phyloP scores from a whole-genome alignment of 495 filamentous ascomycete genomes.

The Tuber umbilicatum region DNA sequence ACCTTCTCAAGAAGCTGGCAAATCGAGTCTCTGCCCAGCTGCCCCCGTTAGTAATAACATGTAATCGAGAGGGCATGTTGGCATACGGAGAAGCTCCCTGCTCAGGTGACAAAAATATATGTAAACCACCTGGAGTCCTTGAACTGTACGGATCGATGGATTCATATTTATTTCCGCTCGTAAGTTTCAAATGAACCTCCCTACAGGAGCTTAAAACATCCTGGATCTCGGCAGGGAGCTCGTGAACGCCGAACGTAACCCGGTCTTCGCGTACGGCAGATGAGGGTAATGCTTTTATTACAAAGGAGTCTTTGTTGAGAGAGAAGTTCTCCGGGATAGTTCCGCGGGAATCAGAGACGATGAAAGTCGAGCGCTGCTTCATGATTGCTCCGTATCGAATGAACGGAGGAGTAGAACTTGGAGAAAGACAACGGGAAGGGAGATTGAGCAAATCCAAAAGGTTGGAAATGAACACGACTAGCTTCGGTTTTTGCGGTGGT shows the following conservation, averaged over 20 bases:
- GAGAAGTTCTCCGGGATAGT: conserved; percentile 57
- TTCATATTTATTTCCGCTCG: conserved; percentile 52
- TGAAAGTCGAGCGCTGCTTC: conserved; percentile 78
- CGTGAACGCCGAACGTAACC: conserved; percentile 62
- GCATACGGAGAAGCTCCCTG: conserved; percentile 44
- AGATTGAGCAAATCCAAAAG: neutral
- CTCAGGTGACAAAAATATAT: conserved; percentile 68
- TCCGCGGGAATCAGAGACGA: conserved; percentile 57
- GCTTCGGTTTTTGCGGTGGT: neutral
- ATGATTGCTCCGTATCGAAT: conserved; percentile 48
- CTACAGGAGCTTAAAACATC: conserved; percentile 58
- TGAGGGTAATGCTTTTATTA: conserved; percentile 49
- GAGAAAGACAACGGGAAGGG: neutral
- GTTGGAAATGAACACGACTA: neutral
- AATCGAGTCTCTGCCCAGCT: conserved; percentile 48
- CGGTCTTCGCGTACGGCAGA: conserved; percentile 72
- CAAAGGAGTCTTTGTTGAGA: conserved; percentile 49
- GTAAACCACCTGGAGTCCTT: conserved; percentile 69
- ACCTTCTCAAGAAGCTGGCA: conserved; percentile 57
- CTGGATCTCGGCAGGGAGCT: conserved; percentile 65
- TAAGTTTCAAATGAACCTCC: conserved; percentile 78
- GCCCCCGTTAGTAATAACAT: conserved; percentile 11
- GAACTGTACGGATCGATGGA: conserved; percentile 63
- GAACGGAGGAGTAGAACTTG: neutral
- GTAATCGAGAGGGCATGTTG: conserved; percentile 11